Conservation (phyloP, 176 grass and related monocot species). For the Cenchrus purpureus region DNA sequence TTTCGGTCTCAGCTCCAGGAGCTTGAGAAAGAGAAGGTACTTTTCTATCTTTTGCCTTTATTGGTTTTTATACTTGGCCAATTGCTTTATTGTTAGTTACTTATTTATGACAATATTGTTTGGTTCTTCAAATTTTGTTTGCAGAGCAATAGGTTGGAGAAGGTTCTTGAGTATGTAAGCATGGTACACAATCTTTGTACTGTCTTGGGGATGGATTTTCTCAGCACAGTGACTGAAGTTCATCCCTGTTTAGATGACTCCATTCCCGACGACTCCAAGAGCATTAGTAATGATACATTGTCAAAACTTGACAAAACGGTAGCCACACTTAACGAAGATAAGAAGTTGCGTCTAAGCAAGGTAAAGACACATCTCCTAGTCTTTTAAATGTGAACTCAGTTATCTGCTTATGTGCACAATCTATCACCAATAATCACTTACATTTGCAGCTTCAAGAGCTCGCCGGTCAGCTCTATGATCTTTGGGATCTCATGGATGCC, state of each 20-base stretch:
- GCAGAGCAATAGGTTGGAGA: constrained; percentile 91
- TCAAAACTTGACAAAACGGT: constrained; percentile 87
- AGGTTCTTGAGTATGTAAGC: constrained; percentile 90
- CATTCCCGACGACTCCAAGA: constrained; percentile 74
- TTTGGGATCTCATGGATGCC: constrained; percentile 99
- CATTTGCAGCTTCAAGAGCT: constrained; percentile 92
- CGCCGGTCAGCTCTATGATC: constrained; percentile 86
- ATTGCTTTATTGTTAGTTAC: constrained; percentile 15
- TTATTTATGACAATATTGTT: neutral
- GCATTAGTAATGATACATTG: constrained; percentile 87
- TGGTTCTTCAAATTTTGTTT: constrained; percentile 14
- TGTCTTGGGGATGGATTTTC: constrained; percentile 91
- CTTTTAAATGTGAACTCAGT: neutral
- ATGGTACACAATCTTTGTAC: constrained; percentile 95
- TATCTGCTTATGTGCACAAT: neutral
- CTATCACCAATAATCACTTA: constrained; percentile 26
- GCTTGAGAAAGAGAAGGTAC: constrained; percentile 99
- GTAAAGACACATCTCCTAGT: constrained; percentile 43
- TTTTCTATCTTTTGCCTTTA: neutral
- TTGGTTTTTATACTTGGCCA: neutral
- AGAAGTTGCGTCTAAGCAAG: constrained; percentile 84
- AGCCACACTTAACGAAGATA: constrained; percentile 86
- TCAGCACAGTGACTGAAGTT: constrained; percentile 87
- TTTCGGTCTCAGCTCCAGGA: constrained; percentile 84
- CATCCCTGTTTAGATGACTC: constrained; percentile 88